Percentiles rank a stretch among this genome's conserved stretches.
Evolutionary conservation across 2,329 filamentous ascomycete species (phyloP).

Genomic region (Cercospora sp.): DNA sequence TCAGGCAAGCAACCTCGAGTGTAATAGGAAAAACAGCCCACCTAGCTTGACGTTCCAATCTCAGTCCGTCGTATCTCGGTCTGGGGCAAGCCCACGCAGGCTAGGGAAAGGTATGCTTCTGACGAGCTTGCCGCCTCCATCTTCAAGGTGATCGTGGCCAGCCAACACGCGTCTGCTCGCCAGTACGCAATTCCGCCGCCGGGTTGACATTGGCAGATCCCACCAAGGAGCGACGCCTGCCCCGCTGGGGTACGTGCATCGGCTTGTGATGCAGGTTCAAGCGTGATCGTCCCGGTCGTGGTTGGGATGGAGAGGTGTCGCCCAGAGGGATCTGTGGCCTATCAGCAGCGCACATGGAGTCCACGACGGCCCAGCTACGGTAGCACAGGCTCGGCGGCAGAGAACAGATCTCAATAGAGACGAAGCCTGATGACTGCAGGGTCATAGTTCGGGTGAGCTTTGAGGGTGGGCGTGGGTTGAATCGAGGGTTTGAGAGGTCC

Average conservation of each 20-base stretch:
- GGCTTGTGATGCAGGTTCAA: slow-evolving; percentile 13
- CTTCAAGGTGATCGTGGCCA: slow-evolving; percentile 2
- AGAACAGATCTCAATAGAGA: slow-evolving; percentile 17
- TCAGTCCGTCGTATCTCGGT: slow-evolving; percentile 8
- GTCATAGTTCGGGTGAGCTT: slow-evolving; percentile 11
- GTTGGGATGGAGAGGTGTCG: slow-evolving; percentile 13
- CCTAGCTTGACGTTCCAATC: not conserved
- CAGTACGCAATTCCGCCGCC: slow-evolving; percentile 15
- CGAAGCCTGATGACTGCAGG: slow-evolving; percentile 14
- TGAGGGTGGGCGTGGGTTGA: not conserved
- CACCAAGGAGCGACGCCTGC: slow-evolving; percentile 13
- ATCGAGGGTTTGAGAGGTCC: slow-evolving; percentile 6
- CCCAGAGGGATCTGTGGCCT: slow-evolving; percentile 16
- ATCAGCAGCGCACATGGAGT: slow-evolving; percentile 22
- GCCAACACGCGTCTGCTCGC: slow-evolving; percentile 10
- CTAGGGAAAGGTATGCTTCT: slow-evolving; percentile 2
- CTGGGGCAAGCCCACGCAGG: slow-evolving; percentile 12
- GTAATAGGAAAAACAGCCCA: slow-evolving; percentile 7
- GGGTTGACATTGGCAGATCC: slow-evolving; percentile 14
- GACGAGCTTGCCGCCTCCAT: slow-evolving; percentile 8
- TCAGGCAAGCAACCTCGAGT: slow-evolving; percentile 8
- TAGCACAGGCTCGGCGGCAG: slow-evolving; percentile 6
- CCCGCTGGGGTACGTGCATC: slow-evolving; percentile 14
- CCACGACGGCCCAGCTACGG: slow-evolving; percentile 11
- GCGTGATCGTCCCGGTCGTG: slow-evolving; percentile 10